These are phyloP conservation scores for Aspergillus caelatus DNA, from an alignment of 2,329 filamentous ascomycete genomes.

Conservation along the genomic window DNA sequence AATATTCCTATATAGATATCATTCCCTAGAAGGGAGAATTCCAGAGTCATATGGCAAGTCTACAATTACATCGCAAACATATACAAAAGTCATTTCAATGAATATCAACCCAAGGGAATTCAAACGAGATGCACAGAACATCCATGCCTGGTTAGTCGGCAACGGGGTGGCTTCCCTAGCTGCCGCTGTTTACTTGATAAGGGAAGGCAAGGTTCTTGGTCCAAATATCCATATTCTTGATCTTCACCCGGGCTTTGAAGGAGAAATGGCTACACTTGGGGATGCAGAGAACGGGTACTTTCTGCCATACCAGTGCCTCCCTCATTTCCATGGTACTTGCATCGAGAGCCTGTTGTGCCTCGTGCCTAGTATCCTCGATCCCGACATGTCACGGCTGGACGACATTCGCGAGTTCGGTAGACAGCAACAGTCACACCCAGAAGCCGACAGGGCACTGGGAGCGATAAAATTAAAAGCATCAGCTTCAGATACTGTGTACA, in stretches of 20 bases:
- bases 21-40: too few relatives aligned
- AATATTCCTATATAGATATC: too few relatives aligned
- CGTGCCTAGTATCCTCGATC: slow-evolving; percentile 22
- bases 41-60: too few relatives aligned
- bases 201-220: slow-evolving; percentile 35
- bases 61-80: neutral
- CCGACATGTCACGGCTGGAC: slow-evolving; percentile 4
- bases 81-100: neutral
- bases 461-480: neutral
- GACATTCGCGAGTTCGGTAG: neutral
- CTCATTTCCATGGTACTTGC: slow-evolving; percentile 37
- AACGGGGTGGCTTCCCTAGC: slow-evolving; percentile 41
- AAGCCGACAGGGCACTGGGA: neutral
- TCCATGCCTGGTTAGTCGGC: slow-evolving; percentile 39
- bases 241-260: slow-evolving; percentile 31
- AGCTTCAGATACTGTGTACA: neutral
- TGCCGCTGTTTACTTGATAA: slow-evolving; percentile 39
- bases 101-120: neutral
- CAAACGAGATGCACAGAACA: slow-evolving; percentile 3
- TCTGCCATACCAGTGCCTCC: slow-evolving; percentile 36
- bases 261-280: slow-evolving; percentile 32
- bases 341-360: slow-evolving; percentile 36
- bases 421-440: neutral
- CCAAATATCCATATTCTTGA: slow-evolving; percentile 41
- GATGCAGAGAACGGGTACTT: slow-evolving; percentile 35